These are phyloP conservation scores for Candida krabiensis DNA, from an alignment of 805 yeast species.

Conservation along the genomic window DNA sequence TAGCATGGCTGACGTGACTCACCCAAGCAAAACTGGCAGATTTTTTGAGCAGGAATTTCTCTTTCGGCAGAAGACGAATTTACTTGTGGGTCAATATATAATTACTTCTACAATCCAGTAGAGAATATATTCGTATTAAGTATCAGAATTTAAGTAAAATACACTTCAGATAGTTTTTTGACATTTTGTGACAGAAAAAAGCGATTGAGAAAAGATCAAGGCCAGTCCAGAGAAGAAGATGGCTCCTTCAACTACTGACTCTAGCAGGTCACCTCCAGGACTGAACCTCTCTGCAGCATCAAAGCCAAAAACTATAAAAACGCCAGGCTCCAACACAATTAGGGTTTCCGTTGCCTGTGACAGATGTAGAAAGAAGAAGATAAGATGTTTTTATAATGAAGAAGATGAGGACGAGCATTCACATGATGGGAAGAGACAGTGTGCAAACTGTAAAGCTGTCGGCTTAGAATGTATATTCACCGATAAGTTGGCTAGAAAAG, in stretches of 20 bases:
- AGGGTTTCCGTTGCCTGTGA: conserved; percentile 92
- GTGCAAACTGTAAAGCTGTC: conserved; percentile 79
- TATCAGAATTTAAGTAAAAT: too few species aligned
- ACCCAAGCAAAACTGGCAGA: too few species aligned
- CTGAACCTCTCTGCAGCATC: conserved; percentile 4
- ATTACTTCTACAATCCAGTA: too few species aligned
- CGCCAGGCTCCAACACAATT: conserved; percentile 65
- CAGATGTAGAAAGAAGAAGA: conserved; percentile 79
- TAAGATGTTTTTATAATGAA: conserved; percentile 51
- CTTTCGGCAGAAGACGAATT: too few species aligned
- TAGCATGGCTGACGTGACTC: too few species aligned
- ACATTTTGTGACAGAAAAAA: too few species aligned
- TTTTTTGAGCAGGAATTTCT: too few species aligned
- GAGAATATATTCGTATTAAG: too few species aligned
- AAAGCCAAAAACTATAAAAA: conserved; percentile 53
- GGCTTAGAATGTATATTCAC: conserved; percentile 89
- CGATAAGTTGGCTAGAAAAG: conserved; percentile 79
- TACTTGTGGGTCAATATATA: too few species aligned
- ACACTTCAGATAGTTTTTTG: too few species aligned
- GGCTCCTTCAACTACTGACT: neutral
- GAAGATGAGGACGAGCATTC: conserved; percentile 17
- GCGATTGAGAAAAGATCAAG: too few species aligned
- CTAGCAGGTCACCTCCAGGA: conserved; percentile 3
- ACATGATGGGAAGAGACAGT: conserved; percentile 64
- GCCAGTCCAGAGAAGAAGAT: too few species aligned